These are phyloP conservation scores for Ajuga reptans DNA, from an alignment of 305 asterid genomes.

Conservation along the genomic window DNA sequence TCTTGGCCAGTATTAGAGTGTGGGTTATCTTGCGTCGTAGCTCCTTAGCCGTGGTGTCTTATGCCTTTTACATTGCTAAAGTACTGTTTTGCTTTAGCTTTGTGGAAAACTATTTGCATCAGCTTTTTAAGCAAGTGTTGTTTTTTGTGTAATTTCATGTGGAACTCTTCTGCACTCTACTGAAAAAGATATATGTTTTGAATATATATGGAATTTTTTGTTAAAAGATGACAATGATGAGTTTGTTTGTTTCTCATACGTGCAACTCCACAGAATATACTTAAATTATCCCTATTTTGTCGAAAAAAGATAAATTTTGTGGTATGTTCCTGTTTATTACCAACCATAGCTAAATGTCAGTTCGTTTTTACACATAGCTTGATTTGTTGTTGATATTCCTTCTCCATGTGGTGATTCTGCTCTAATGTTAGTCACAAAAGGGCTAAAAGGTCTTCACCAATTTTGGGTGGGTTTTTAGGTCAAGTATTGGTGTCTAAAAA, in stretches of 20 bases:
- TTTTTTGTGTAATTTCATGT: neutral
- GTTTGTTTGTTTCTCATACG: neutral
- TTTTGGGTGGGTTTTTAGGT: neutral
- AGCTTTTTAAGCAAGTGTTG: neutral
- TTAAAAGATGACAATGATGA: neutral
- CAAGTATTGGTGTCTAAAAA: neutral
- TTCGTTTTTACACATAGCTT: neutral
- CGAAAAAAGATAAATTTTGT: neutral
- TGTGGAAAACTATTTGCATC: neutral
- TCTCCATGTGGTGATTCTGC: slow-evolving; percentile 12
- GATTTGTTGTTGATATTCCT: neutral
- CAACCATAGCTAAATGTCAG: neutral
- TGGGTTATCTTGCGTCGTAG: no score
- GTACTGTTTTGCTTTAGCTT: neutral
- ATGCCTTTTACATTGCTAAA: neutral
- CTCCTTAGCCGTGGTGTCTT: neutral
- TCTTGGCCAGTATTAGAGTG: no score
- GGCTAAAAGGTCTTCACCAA: neutral
- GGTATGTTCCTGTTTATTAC: neutral
- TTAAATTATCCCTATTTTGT: neutral
- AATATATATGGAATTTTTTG: neutral
- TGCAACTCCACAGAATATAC: neutral
- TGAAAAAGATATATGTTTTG: neutral
- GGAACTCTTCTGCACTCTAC: neutral
- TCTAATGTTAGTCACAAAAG: neutral